Base-by-base conservation (phyloP, 2,329 filamentous ascomycete genomes). In the Penicillium sp. region DNA sequence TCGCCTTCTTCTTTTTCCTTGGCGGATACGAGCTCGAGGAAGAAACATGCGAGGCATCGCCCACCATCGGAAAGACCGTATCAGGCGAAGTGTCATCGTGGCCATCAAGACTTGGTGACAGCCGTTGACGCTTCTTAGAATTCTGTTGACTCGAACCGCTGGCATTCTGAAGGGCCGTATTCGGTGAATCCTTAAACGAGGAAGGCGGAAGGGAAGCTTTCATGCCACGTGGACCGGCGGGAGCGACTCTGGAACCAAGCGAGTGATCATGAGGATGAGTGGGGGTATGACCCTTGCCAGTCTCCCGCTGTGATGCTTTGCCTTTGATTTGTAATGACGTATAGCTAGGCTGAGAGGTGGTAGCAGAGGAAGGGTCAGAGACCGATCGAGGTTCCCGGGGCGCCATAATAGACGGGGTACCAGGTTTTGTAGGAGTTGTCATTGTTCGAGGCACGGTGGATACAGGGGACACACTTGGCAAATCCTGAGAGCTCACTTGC, bases 1-100 rank as follows among this genome's bases (percentile, higher is more conserved):
- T 56, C 45, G 55, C 57, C 38, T 61, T 63, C 44, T 50, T 57
- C n/a, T 55, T 45, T 10, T 54, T 65, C 28, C 44, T 61, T 9
- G 35, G 6, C n/a, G 11, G 5, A 16, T 24, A 2, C 5, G 39
- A 41, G 20, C 6, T 10, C 5, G 22, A 41, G 14, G 36, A 39
- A 24, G 22, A 22, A 14, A 22, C 39, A 6, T 22, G 22, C 13
- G 39, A 41, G n/a, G 13, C 13, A 18, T 25, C n/a, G 11, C 13
- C 10, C 22, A 4, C 14, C 11, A 3, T 7, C 14, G 13, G 11
- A 14, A 14, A 11, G 20, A 16, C 22, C 3, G 38, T 24, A 27
- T n/a, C 14, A 2, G 13, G 1, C 7, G 39, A 9, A n/a, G 4
- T 16, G 9, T 24, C 22, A n/a, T 27, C 22, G 22, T 25, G 20